Percentiles rank a stretch among this genome's conserved stretches.
phyloP scores from a whole-genome alignment of 2,329 filamentous ascomycete genomes.

The Fusarium stilboides region DNA sequence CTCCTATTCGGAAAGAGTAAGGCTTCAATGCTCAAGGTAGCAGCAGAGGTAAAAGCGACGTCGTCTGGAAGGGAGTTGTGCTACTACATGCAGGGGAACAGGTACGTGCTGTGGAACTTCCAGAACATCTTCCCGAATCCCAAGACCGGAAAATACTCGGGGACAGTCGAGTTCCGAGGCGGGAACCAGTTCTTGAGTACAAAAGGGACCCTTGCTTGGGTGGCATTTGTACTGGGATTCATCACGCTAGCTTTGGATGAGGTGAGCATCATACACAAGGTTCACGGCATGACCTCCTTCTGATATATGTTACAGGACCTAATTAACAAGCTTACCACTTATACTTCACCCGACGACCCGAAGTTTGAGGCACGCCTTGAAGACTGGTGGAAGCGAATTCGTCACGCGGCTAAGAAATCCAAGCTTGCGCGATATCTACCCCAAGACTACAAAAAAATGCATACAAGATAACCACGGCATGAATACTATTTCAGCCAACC shows the following conservation, averaged over 20 bases:
- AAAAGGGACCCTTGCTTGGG: conserved; percentile 57
- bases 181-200: conserved; percentile 58
- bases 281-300: background rate
- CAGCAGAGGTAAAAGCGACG: conserved; percentile 49
- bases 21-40: conserved; percentile 49
- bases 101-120: conserved; percentile 60
- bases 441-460: conserved; percentile 54
- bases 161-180: conserved; percentile 59
- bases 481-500: background rate
- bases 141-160: conserved; percentile 56
- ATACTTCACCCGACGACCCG: conserved; percentile 49
- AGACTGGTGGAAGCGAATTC: conserved; percentile 56
- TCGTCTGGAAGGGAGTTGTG: conserved; percentile 53
- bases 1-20: conserved; percentile 49
- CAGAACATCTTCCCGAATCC: conserved; percentile 58
- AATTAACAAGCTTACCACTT: conserved; percentile 49
- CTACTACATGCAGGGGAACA: conserved; percentile 58
- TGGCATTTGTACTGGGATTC: conserved; percentile 58
- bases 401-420: conserved; percentile 55
- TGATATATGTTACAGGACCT: conserved; percentile 50
- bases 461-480: conserved; percentile 44
- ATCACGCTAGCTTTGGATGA: conserved; percentile 56
- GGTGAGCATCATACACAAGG: conserved; percentile 41
- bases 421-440: conserved; percentile 55
- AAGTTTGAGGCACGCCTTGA: conserved; percentile 50